Evolutionary conservation across 768 basidiomycete genomes (phyloP), one percentile per base, ranked within the genome.

Genomic region (Hemileccinum impolitum): DNA sequence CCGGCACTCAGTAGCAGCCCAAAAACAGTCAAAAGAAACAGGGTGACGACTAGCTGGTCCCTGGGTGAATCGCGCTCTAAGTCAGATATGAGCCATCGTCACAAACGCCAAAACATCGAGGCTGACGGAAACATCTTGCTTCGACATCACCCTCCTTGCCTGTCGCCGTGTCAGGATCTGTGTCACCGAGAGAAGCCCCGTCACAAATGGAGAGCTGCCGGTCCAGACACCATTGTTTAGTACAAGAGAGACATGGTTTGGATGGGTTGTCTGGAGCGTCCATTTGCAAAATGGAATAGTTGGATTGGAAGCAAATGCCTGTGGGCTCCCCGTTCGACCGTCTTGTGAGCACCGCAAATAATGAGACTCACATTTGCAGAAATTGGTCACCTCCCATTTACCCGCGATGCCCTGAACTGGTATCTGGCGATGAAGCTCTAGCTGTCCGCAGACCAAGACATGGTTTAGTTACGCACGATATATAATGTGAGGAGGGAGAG

Each of bases 91-190:
- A 62, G 61, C 45, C 47, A 51, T 42, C 54, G 57, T 58, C 64
- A 66, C 59, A 58, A 58, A 52, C 59, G 58, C 59, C 59, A 53
- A 61, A 57, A 62, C 56, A 61, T 63, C 63, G 63, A 53, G 46
- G 78, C 92, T 62, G 70, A 95, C 93, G 90, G 72, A 95, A 95
- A 76, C 94, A 96, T 65, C 93, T 76, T 49, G 93, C 92, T 72
- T 94, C 92, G 19, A 96, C 90, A 68, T 95, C 92, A 37, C 94
- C 94, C 68, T 95, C 94, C 64, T 89, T 94, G 30, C 94, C 94
- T 6, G 92, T 94, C 12, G 88, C 91, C 15, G 89, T 93, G 68
- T 96, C 94, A 23, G 90, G 90, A 68, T 96, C 82, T 19, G 88
- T 84, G 60, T 93, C 89, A 21, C 93, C 94, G 45, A 94, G 70